These are phyloP conservation scores for Neonothopanus nambi DNA, from an alignment of 1,284 basidiomycete species.

Conservation along the genomic window DNA sequence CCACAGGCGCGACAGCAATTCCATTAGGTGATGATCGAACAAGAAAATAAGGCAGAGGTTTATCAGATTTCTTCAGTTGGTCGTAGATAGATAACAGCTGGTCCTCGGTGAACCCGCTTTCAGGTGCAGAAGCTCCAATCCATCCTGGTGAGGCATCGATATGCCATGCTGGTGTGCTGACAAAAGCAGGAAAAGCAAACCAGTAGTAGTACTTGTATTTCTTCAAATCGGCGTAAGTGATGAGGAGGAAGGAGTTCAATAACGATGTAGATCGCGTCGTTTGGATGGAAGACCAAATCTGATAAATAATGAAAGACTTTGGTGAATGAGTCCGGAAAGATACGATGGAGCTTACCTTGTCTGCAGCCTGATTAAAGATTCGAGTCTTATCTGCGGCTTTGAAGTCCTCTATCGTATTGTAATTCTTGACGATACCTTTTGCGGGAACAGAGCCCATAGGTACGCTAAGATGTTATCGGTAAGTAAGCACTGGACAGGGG, in stretches of 20 bases:
- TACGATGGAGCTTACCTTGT: constrained; percentile 49
- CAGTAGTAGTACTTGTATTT: constrained; percentile 98
- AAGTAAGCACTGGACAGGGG: neutral
- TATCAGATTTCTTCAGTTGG: constrained; percentile 36
- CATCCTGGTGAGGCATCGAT: constrained; percentile 55
- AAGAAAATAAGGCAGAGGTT: constrained; percentile 59
- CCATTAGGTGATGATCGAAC: constrained; percentile 35
- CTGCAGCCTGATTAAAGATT: constrained; percentile 72
- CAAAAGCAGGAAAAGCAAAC: constrained; percentile 95
- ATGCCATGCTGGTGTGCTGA: constrained; percentile 87
- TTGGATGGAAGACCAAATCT: constrained; percentile 69
- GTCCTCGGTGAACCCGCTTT: constrained; percentile 28
- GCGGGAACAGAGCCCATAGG: constrained; percentile 44
- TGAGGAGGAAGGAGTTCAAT: constrained; percentile 81
- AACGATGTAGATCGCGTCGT: constrained; percentile 49
- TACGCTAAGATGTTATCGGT: constrained; percentile 30
- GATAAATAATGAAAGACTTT: neutral
- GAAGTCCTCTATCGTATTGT: constrained; percentile 97
- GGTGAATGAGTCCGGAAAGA: constrained; percentile 4
- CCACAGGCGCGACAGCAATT: constrained; percentile 50
- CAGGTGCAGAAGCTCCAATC: constrained; percentile 39
- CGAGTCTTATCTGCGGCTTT: constrained; percentile 86
- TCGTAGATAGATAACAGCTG: constrained; percentile 45
- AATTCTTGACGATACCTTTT: constrained; percentile 82
- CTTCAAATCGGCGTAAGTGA: constrained; percentile 96